A percentile compares a stretch with the other conserved stretches of the same genome.
These are phyloP conservation scores for Malassezia globosa DNA, from an alignment of 1,284 basidiomycete genomes.

Conservation along the genomic window DNA sequence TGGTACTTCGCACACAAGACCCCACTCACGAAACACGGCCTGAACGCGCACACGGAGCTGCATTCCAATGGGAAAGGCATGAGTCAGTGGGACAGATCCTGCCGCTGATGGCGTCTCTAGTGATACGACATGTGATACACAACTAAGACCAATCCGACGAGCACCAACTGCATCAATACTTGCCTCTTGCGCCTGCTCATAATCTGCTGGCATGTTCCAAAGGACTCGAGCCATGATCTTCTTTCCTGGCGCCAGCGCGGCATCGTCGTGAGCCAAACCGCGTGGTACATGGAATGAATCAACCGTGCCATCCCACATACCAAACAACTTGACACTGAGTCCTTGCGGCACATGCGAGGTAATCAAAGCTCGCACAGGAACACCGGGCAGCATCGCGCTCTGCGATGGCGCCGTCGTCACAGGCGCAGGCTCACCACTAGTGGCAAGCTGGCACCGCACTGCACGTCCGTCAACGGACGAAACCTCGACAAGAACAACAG, in stretches of 20 bases:
- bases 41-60: constrained; percentile 26
- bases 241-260: constrained; percentile 26
- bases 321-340: constrained; percentile 77
- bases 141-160: constrained; percentile 38
- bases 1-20: constrained; percentile 30
- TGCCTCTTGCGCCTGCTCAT: constrained; percentile 13
- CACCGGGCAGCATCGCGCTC: constrained; percentile 73
- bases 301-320: constrained; percentile 84
- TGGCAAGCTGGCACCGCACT: constrained; percentile 39
- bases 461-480: constrained; percentile 42
- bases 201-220: constrained; percentile 51
- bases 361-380: constrained; percentile 70
- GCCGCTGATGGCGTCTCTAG: constrained; percentile 25
- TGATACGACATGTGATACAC: constrained; percentile 30
- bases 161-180: constrained; percentile 22
- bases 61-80: constrained; percentile 35
- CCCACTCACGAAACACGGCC: constrained; percentile 36
- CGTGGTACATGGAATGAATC: constrained; percentile 67
- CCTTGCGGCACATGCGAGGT: constrained; percentile 69
- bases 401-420: constrained; percentile 49
- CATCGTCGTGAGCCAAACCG: constrained; percentile 4
- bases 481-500: constrained; percentile 41
- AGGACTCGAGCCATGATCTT: constrained; percentile 71
- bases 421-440: constrained; percentile 25
- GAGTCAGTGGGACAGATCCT: constrained; percentile 19